These are phyloP conservation scores for Paramecium primaurelia DNA, from an alignment of 73 alveolate species.

Conservation along the genomic window DNA sequence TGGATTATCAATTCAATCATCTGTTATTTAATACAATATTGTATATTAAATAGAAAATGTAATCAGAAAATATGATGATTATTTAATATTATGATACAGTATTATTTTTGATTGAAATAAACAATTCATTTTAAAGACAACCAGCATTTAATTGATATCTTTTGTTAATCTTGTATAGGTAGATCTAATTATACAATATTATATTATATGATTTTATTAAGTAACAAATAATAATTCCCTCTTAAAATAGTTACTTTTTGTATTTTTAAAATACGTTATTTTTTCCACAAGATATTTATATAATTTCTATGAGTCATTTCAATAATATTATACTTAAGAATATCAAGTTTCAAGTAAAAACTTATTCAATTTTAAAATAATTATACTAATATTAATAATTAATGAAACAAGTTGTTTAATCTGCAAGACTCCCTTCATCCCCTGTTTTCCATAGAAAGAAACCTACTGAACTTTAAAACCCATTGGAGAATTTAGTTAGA, in stretches of 20 bases:
- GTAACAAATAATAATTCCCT: too few species aligned
- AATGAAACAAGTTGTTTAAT: not conserved
- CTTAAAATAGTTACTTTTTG: too few species aligned
- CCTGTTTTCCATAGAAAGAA: not conserved
- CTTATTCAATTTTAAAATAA: not conserved
- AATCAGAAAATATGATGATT: not conserved
- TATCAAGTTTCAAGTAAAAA: constrained; percentile 25
- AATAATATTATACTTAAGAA: not conserved
- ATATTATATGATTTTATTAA: too few species aligned
- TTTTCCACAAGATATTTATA: too few species aligned
- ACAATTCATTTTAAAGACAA: not conserved
- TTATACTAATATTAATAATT: not conserved
- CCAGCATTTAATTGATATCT: not conserved
- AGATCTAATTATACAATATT: too few species aligned
- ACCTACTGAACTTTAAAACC: not conserved
- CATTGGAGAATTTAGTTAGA: not conserved
- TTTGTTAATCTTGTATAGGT: too few species aligned
- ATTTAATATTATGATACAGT: too few species aligned
- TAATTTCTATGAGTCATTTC: not conserved
- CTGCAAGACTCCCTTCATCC: not conserved
- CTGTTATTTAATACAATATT: too few species aligned
- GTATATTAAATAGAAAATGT: too few species aligned
- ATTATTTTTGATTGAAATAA: too few species aligned
- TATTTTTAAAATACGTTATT: too few species aligned
- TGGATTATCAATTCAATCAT: not conserved